These are phyloP conservation scores for Pseudogymnoascus sp. DNA, from an alignment of 2,329 filamentous ascomycete genomes.

Conservation along the genomic window DNA sequence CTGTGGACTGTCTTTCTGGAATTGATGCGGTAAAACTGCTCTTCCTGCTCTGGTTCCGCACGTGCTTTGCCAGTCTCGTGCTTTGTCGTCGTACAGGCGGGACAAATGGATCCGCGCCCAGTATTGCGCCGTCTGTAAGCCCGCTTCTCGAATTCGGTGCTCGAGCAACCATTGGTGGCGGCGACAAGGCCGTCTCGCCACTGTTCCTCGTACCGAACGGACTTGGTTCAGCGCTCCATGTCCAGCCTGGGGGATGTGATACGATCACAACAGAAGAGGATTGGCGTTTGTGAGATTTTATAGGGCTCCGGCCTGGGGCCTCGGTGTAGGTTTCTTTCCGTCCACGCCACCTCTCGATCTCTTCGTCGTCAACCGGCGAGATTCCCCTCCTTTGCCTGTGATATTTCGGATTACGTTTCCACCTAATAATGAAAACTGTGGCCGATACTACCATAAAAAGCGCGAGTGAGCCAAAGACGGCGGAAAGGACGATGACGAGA, in stretches of 20 bases:
- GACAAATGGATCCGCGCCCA: constrained; percentile 54
- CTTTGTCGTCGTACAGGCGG: constrained; percentile 44
- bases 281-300: constrained; percentile 13
- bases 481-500: not conserved
- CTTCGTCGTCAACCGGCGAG: constrained; percentile 57
- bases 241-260: not conserved
- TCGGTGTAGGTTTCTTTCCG: constrained; percentile 14
- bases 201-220: constrained; percentile 27
- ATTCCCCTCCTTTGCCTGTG: constrained; percentile 36
- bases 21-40: constrained; percentile 23
- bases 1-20: not conserved
- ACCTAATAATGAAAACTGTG: not conserved
- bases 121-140: constrained; percentile 53
- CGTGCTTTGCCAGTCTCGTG: constrained; percentile 46
- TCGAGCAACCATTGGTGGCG: constrained; percentile 45
- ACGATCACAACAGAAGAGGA: constrained; percentile 4
- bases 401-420: constrained; percentile 2
- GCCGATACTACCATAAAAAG: not conserved
- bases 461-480: not conserved
- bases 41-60: constrained; percentile 24
- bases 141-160: constrained; percentile 57
- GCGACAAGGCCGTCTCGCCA: constrained; percentile 9
- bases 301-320: constrained; percentile 22
- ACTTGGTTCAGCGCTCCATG: constrained; percentile 5
- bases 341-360: constrained; percentile 54